These are phyloP conservation scores for Hyaloperonospora brassicae DNA, from an alignment of 352 stramenopile genomes.

Conservation along the genomic window DNA sequence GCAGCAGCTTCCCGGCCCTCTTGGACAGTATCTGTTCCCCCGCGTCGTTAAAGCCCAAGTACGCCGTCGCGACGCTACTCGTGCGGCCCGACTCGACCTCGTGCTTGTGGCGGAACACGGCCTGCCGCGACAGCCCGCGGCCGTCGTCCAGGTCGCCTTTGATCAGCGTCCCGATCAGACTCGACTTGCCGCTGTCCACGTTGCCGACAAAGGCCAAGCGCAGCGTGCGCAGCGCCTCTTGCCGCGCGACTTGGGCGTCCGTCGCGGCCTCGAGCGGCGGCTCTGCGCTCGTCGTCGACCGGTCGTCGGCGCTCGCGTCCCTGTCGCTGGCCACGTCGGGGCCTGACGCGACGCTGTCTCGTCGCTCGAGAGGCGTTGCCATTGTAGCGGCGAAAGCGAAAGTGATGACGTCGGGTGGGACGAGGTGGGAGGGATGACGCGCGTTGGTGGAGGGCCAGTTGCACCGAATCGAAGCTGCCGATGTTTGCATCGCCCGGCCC, in stretches of 20 bases:
- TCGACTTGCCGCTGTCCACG: conserved; percentile 91
- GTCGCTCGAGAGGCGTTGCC: conserved; percentile 22
- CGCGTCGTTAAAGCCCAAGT: conserved; percentile 69
- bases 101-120: conserved; percentile 85
- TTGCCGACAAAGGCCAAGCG: conserved; percentile 88
- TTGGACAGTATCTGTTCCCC: conserved; percentile 78
- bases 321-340: not conserved
- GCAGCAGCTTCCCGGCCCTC: conserved; percentile 59
- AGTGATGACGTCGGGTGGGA: not conserved
- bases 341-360: conserved; percentile 2
- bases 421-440: conserved; percentile 9
- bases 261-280: conserved; percentile 1
- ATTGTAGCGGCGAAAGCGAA: conserved; percentile 8
- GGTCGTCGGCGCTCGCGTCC: not conserved
- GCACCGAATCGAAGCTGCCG: not conserved
- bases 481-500: too few species aligned
- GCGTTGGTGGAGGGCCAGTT: not conserved
- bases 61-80: conserved; percentile 75
- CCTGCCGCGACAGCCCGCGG: conserved; percentile 75
- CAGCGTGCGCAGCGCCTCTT: conserved; percentile 58
- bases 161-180: conserved; percentile 90
- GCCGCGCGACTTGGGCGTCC: conserved; percentile 20
- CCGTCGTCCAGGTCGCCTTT: conserved; percentile 95
- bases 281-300: not conserved
- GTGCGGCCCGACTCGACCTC: conserved; percentile 76